Base-by-base conservation (phyloP, 768 basidiomycete species). In the Chiua virens region DNA sequence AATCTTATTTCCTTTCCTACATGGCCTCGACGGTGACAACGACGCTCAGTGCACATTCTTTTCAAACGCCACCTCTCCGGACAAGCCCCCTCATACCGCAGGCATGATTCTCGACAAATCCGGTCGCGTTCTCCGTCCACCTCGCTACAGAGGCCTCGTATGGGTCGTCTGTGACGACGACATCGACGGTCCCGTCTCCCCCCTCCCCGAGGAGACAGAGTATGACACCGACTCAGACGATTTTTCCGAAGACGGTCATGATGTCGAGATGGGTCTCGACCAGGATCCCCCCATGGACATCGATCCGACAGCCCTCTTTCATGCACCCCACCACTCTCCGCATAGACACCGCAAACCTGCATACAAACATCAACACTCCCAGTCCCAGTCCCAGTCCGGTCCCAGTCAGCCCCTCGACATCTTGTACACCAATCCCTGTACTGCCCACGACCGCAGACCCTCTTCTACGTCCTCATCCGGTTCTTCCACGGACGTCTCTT, bases 1-100 rank as follows among this genome's bases (percentile, higher is more conserved):
- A 36, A 78, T 86, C 58, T 80, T 94, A 50, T 96, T 96, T 66
- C 92, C 92, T 1, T 96, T 93, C 71, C 72, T 92, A 15, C 92
- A 94, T 61, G 89, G 92, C 39, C 76, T 94, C 53, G 92, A 94
- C 61, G 86, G 89, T 56, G 78, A 85, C 52, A 91, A 92, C 63
- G 70, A 79, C 15, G 83, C 85, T 0, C 92, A 92, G 72, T 90
- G 88, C 61, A 75, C 79, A 20, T 94, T 94, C 76, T 95, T 95
- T 64, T 77, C 80, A 4, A 5, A 2, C 17, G 3, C 34, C 6
- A 17, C 1, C 49, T 57, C 27, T 17, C 60, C 11, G 63, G 20
- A 30, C 30, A 30, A 30, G 13, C 49, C 52, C 8, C 25, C n/a
- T 0, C 56, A 62, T 8, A 59, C 63, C 3, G 54, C 66, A 0